Evolutionary conservation across 164 flowering plant genomes (phyloP).

Genomic region (Pachysandra terminalis): DNA sequence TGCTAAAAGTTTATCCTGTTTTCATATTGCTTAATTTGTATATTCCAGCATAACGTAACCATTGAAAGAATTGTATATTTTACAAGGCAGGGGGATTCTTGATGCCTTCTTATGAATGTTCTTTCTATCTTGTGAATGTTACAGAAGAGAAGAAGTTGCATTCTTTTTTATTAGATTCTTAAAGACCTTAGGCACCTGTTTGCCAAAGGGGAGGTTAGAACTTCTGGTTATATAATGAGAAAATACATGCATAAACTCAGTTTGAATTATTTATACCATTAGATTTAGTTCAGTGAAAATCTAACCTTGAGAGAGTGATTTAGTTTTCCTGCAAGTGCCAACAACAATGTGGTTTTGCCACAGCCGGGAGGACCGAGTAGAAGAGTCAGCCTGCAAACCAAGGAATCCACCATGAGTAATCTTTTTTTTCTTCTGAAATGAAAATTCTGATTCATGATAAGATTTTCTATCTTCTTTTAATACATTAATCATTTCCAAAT

Average conservation of each 20-base stretch:
- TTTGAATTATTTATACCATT: too few species aligned
- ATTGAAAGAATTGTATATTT: too few species aligned
- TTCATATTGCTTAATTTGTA: too few species aligned
- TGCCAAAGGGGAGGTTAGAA: too few species aligned
- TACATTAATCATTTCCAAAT: too few species aligned
- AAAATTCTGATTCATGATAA: not conserved
- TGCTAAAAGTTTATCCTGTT: not conserved
- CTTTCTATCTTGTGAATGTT: not conserved
- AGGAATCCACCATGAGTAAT: not conserved
- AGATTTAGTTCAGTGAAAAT: not conserved
- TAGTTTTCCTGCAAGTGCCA: slow-evolving; percentile 25
- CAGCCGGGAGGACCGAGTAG: slow-evolving; percentile 31
- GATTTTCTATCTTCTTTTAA: too few species aligned
- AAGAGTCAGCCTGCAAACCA: slow-evolving; percentile 18
- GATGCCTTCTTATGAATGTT: not conserved
- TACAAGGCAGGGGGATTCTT: too few species aligned
- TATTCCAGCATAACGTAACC: too few species aligned
- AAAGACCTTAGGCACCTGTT: not conserved
- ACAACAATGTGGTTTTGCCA: slow-evolving; percentile 26
- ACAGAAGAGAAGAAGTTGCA: not conserved
- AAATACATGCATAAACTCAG: not conserved
- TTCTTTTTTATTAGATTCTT: not conserved
- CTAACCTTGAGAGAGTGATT: slow-evolving; percentile 20
- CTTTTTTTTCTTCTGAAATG: not conserved
- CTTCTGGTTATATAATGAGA: not conserved